Percentiles rank a stretch among this genome's conserved stretches.
These are phyloP conservation scores for Boletus bicolor DNA, from an alignment of 768 basidiomycete genomes.

Conservation along the genomic window DNA sequence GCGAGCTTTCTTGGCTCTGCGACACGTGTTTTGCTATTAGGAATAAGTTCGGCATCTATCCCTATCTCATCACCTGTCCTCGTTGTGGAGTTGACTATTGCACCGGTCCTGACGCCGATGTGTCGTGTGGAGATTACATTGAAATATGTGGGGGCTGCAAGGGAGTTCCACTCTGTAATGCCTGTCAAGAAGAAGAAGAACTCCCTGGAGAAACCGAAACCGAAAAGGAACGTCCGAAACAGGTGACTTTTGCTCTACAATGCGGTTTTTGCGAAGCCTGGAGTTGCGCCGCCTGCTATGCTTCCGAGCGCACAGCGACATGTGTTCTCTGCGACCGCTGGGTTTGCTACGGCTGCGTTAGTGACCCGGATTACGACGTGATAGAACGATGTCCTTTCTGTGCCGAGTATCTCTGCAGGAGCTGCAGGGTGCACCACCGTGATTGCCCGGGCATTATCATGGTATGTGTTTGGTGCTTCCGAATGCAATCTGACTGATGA, in stretches of 20 bases:
- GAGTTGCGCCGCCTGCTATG: slow-evolving; percentile 8
- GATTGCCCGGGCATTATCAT: not conserved
- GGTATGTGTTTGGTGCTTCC: not conserved
- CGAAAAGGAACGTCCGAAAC: not conserved
- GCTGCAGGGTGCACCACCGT: not conserved
- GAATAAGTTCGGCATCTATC: not conserved
- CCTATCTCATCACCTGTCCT: slow-evolving; percentile 10
- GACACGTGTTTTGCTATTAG: not conserved
- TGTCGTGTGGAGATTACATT: not conserved
- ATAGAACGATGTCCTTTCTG: slow-evolving; percentile 4
- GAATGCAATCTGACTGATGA: not conserved
- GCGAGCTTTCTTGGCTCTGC: slow-evolving; percentile 2
- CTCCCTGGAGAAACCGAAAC: not conserved
- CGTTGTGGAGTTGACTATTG: slow-evolving; percentile 13
- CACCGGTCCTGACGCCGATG: not conserved
- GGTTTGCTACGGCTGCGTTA: slow-evolving; percentile 5
- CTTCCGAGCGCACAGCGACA: not conserved
- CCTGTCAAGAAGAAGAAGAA: slow-evolving; percentile 14
- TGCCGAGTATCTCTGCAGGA: not conserved
- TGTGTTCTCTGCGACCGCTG: slow-evolving; percentile 2
- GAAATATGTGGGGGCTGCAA: slow-evolving; percentile 9
- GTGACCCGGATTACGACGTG: not conserved
- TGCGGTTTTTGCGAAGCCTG: slow-evolving; percentile 5
- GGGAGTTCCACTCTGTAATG: not conserved
- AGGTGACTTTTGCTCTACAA: not conserved